Evolutionary conservation across 2,329 filamentous ascomycete species (phyloP).

Genomic region (Cyphellophora attinorum): DNA sequence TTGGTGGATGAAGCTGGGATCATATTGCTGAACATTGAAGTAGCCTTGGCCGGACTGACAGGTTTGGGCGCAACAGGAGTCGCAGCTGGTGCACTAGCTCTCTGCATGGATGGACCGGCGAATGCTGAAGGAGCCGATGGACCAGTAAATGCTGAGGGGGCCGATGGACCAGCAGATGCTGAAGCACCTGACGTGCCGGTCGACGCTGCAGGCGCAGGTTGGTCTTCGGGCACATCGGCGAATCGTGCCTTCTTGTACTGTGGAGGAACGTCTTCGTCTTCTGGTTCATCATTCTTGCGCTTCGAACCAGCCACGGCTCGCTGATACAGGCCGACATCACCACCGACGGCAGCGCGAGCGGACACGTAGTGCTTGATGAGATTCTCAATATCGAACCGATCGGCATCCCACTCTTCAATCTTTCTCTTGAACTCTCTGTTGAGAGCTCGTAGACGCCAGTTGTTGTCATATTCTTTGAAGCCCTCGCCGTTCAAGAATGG

Average conservation of each 20-base stretch:
- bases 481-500: slow-evolving; percentile 12
- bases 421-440: slow-evolving; percentile 26
- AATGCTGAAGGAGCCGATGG: too few species aligned
- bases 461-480: slow-evolving; percentile 16
- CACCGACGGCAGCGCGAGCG: slow-evolving; percentile 27
- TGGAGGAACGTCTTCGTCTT: slow-evolving; percentile 5
- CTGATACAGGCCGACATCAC: slow-evolving; percentile 21
- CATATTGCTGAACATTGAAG: slow-evolving; percentile 3
- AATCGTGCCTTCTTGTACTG: slow-evolving; percentile 1
- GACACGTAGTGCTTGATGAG: slow-evolving; percentile 28
- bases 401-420: slow-evolving; percentile 23
- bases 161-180: too few species aligned
- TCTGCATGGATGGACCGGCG: background rate
- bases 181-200: too few species aligned
- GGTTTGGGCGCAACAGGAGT: background rate
- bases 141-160: too few species aligned
- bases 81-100: background rate
- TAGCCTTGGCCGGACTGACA: slow-evolving; percentile 3
- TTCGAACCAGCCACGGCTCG: slow-evolving; percentile 18
- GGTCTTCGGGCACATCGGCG: too few species aligned
- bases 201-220: too few species aligned
- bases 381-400: slow-evolving; percentile 25
- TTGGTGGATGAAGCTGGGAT: background rate
- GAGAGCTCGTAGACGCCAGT: slow-evolving; percentile 24
- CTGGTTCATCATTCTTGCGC: slow-evolving; percentile 21